These are phyloP conservation scores for Rosa lucieae DNA, from an alignment of 306 rosid genomes.

Conservation along the genomic window DNA sequence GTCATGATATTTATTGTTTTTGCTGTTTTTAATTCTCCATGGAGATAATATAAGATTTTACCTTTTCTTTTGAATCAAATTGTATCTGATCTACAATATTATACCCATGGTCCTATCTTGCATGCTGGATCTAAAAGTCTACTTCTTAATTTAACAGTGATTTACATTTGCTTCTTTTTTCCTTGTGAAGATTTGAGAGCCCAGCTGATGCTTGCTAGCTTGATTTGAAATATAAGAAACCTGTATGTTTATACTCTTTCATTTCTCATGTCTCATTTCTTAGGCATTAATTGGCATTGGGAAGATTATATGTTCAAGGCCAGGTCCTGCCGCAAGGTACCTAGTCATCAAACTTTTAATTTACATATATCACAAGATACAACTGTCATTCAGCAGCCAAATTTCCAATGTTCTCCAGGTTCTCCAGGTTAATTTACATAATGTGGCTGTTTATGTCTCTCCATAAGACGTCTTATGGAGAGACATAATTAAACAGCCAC, in stretches of 20 bases:
- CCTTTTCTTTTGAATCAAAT: neutral
- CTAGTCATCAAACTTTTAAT: conserved; percentile 18
- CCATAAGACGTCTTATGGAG: neutral
- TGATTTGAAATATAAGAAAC: conserved; percentile 6
- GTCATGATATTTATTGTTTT: neutral
- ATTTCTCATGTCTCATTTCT: conserved; percentile 13
- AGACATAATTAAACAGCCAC: neutral
- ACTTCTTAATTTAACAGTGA: neutral
- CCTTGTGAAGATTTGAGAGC: neutral
- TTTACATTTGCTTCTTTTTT: neutral
- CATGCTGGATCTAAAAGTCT: neutral
- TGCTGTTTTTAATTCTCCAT: neutral
- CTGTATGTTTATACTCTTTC: neutral
- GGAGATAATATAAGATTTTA: neutral
- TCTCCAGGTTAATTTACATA: neutral
- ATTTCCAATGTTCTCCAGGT: conserved; percentile 7
- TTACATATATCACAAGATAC: conserved; percentile 17
- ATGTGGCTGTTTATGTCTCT: no score
- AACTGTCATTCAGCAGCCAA: conserved; percentile 9
- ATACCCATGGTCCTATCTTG: neutral
- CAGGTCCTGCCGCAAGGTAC: conserved; percentile 84
- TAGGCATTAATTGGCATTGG: conserved; percentile 90
- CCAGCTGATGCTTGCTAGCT: neutral
- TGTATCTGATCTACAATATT: neutral
- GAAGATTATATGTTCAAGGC: conserved; percentile 68